Evolutionary conservation across 306 rosid species (phyloP).

Genomic region (Cucumis sativus): Cucumber_9930_V3 NC_026658.2:13648001-13648500

Average conservation of each 20-base stretch:
- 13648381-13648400: conserved; percentile 15
- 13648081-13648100: conserved; percentile 24
- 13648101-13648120: conserved; percentile 15
- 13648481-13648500: not conserved
- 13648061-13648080: conserved; percentile 1
- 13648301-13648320: conserved; percentile 21
- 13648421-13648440: conserved; percentile 32
- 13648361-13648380: conserved; percentile 22
- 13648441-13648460: conserved; percentile 27
- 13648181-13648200: conserved; percentile 35
- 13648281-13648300: conserved; percentile 31
- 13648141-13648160: conserved; percentile 25
- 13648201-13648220: conserved; percentile 41
- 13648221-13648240: conserved; percentile 35
- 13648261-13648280: conserved; percentile 12
- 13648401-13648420: conserved; percentile 19
- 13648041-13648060: conserved; percentile 17
- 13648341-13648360: conserved; percentile 33
- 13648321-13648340: conserved; percentile 27
- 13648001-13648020: conserved; percentile 28
- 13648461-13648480: conserved; percentile 32
- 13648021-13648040: conserved; percentile 15
- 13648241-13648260: conserved; percentile 21
- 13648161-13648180: conserved; percentile 37
- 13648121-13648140: conserved; percentile 24